These are phyloP conservation scores for Coffea humblotiana DNA, from an alignment of 305 asterid genomes.

Conservation along the genomic window DNA sequence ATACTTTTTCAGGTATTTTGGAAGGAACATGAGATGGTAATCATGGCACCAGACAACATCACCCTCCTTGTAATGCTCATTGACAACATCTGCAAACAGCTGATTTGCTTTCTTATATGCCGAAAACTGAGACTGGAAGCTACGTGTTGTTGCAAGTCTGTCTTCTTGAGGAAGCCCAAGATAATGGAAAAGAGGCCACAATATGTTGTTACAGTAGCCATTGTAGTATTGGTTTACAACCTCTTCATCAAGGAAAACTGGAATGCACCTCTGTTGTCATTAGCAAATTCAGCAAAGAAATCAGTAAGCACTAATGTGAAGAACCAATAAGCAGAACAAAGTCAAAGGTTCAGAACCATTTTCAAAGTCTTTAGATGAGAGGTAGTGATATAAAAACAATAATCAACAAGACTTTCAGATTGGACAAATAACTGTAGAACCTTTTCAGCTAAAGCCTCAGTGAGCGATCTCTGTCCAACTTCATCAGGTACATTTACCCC, in stretches of 20 bases:
- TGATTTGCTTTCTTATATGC: slow-evolving; percentile 88
- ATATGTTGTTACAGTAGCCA: slow-evolving; percentile 87
- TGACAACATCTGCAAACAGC: slow-evolving; percentile 91
- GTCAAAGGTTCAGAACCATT: background rate
- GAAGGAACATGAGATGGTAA: slow-evolving; percentile 94
- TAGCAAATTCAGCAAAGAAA: background rate
- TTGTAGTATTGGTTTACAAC: slow-evolving; percentile 90
- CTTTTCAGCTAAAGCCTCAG: slow-evolving; percentile 84
- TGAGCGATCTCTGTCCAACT: slow-evolving; percentile 74
- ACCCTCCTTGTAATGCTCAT: slow-evolving; percentile 73
- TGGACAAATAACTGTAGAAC: slow-evolving; percentile 25
- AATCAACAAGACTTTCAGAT: background rate
- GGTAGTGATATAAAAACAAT: background rate
- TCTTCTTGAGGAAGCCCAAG: slow-evolving; percentile 97
- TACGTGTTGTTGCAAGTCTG: slow-evolving; percentile 86
- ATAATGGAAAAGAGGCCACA: slow-evolving; percentile 93
- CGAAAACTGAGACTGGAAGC: slow-evolving; percentile 85
- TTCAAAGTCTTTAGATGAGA: background rate
- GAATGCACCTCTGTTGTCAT: slow-evolving; percentile 70
- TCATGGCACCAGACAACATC: slow-evolving; percentile 98
- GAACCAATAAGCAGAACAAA: background rate
- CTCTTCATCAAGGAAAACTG: slow-evolving; percentile 93
- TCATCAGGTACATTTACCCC: slow-evolving; percentile 95
- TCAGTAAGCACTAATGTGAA: background rate
- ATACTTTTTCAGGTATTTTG: slow-evolving; percentile 69